Evolutionary conservation across 140 eudicot genomes (phyloP).

Genomic region (Oenanthe javanica): DNA sequence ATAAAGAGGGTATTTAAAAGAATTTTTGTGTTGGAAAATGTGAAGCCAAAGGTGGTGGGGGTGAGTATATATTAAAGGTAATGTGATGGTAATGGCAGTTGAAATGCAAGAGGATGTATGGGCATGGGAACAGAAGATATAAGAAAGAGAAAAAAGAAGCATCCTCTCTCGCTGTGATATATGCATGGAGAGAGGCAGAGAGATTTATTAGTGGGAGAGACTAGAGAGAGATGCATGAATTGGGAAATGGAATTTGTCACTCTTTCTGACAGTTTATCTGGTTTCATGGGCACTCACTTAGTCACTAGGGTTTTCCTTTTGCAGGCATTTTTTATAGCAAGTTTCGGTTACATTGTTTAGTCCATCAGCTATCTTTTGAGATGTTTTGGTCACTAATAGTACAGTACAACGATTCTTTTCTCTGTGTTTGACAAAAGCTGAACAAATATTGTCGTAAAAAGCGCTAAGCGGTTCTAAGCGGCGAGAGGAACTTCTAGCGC

Average conservation of each 20-base stretch:
- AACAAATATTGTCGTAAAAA: not conserved
- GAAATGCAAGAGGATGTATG: conserved; percentile 14
- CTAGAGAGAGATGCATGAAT: conserved; percentile 16
- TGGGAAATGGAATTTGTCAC: conserved; percentile 56
- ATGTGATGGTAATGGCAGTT: conserved; percentile 15
- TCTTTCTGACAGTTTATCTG: conserved; percentile 43
- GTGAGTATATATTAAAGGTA: conserved; percentile 9
- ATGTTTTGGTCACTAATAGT: not conserved
- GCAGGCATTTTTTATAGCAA: conserved; percentile 7
- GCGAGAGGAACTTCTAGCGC: too few species aligned
- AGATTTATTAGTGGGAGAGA: conserved; percentile 18
- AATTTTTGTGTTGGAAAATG: conserved; percentile 53
- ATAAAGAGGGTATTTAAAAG: conserved; percentile 11
- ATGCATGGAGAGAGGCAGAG: conserved; percentile 18
- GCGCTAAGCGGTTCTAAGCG: too few species aligned
- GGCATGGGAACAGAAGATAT: conserved; percentile 12
- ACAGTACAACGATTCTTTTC: not conserved
- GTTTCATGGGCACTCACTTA: conserved; percentile 50
- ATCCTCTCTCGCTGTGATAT: conserved; percentile 9
- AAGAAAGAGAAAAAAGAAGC: conserved; percentile 14
- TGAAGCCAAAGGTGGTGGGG: conserved; percentile 20
- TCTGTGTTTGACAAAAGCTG: not conserved
- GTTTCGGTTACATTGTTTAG: not conserved
- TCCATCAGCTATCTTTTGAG: not conserved
- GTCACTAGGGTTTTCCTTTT: conserved; percentile 25